A percentile compares a stretch with the other conserved stretches of the same genome.
Evolutionary conservation across 2,329 filamentous ascomycete genomes (phyloP).

Genomic region (Claviceps cyperi): DNA sequence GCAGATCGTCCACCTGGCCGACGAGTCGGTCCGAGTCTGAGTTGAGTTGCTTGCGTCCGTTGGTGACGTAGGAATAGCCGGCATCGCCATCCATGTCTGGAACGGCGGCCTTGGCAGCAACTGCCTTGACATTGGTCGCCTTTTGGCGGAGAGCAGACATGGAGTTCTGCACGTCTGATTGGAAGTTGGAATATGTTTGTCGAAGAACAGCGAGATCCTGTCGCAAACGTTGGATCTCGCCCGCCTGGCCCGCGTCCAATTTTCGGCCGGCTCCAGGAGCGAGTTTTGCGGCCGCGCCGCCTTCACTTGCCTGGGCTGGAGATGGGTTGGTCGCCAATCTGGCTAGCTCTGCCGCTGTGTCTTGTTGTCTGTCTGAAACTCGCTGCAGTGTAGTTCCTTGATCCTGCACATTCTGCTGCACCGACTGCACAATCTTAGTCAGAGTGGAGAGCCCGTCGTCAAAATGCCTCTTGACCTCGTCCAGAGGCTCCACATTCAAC

Average conservation of each 20-base stretch:
- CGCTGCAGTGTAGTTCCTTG: conserved; percentile 70
- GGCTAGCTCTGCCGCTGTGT: conserved; percentile 77
- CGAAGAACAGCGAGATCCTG: conserved; percentile 82
- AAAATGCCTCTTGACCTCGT: conserved; percentile 93
- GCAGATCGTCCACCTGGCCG: conserved; percentile 86
- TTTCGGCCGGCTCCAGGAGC: conserved; percentile 23
- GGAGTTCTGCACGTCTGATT: conserved; percentile 72
- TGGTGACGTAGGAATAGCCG: conserved; percentile 74
- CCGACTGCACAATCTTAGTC: conserved; percentile 68
- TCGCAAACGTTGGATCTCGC: conserved; percentile 67
- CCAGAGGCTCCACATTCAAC: conserved; percentile 79
- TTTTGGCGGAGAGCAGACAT: conserved; percentile 76
- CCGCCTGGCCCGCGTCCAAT: conserved; percentile 47
- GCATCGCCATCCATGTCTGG: conserved; percentile 60
- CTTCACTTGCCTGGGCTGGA: conserved; percentile 24
- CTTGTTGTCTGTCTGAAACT: conserved; percentile 81
- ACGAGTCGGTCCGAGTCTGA: conserved; percentile 84
- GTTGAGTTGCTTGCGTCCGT: conserved; percentile 74
- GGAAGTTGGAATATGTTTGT: conserved; percentile 86
- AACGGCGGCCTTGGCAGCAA: conserved; percentile 55
- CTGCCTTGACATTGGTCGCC: conserved; percentile 65
- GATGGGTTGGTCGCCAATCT: conserved; percentile 34
- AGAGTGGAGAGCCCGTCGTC: conserved; percentile 79
- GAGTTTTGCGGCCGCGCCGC: conserved; percentile 20
- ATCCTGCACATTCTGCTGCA: conserved; percentile 70